Conservation (phyloP, 164 flowering plant genomes). For the grape (Vitis vinifera) region ASM3070453v1 NC_081808.1:20614501-20615000, state of each 20-base stretch:
- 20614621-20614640: conserved; percentile 80
- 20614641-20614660: conserved; percentile 91
- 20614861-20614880: too few relatives aligned
- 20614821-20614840: too few relatives aligned
- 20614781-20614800: too few relatives aligned
- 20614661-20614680: conserved; percentile 16
- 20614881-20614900: too few relatives aligned
- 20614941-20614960: too few relatives aligned
- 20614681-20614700: not conserved
- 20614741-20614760: not conserved
- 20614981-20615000: too few relatives aligned
- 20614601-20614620: conserved; percentile 77
- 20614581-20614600: conserved; percentile 92
- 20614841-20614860: too few relatives aligned
- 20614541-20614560: conserved; percentile 89
- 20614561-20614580: conserved; percentile 88
- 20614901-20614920: too few relatives aligned
- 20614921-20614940: too few relatives aligned
- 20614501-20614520: too few relatives aligned
- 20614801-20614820: too few relatives aligned
- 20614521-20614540: not conserved
- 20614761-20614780: not conserved
- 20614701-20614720: not conserved
- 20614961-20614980: too few relatives aligned
- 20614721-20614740: not conserved